Percentiles rank a stretch among this genome's conserved stretches.
These are phyloP conservation scores for Pelargonium fulgidum DNA, from an alignment of 441 rosid genomes.

Conservation along the genomic window DNA sequence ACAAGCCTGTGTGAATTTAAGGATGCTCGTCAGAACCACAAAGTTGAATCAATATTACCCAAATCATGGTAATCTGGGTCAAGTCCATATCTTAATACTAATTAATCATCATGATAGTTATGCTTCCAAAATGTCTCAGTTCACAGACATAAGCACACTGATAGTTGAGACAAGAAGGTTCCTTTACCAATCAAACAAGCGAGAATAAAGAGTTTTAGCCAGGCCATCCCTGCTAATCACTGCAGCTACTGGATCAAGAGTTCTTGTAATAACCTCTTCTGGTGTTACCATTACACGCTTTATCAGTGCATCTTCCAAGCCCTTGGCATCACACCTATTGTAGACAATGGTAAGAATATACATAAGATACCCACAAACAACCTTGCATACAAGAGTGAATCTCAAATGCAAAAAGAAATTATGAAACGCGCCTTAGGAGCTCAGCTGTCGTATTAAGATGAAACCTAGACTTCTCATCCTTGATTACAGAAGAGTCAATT, in stretches of 20 bases:
- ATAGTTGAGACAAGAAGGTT: constrained; percentile 12
- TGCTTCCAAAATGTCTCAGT: not conserved
- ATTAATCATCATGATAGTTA: constrained; percentile 5
- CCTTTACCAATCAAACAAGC: constrained; percentile 93
- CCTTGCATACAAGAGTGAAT: constrained; percentile 7
- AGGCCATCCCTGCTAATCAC: constrained; percentile 90
- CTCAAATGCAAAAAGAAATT: constrained; percentile 8
- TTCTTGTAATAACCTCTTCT: constrained; percentile 95
- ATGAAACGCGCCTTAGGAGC: constrained; percentile 58
- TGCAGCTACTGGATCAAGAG: constrained; percentile 92
- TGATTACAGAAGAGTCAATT: constrained; percentile 82
- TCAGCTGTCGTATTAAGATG: constrained; percentile 78
- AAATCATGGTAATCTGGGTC: constrained; percentile 6
- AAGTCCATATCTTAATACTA: not conserved
- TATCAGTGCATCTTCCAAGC: constrained; percentile 91
- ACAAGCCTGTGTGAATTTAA: constrained; percentile 66
- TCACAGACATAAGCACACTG: not conserved
- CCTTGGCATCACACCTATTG: constrained; percentile 82
- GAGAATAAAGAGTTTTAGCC: constrained; percentile 93
- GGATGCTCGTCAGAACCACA: constrained; percentile 5
- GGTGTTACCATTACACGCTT: constrained; percentile 99
- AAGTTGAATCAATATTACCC: constrained; percentile 8
- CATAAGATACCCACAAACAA: constrained; percentile 22
- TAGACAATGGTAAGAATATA: constrained; percentile 19
- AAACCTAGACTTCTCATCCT: constrained; percentile 83